These are phyloP conservation scores for Myriangium duriaei DNA, from an alignment of 2,329 filamentous ascomycete species.

Conservation along the genomic window DNA sequence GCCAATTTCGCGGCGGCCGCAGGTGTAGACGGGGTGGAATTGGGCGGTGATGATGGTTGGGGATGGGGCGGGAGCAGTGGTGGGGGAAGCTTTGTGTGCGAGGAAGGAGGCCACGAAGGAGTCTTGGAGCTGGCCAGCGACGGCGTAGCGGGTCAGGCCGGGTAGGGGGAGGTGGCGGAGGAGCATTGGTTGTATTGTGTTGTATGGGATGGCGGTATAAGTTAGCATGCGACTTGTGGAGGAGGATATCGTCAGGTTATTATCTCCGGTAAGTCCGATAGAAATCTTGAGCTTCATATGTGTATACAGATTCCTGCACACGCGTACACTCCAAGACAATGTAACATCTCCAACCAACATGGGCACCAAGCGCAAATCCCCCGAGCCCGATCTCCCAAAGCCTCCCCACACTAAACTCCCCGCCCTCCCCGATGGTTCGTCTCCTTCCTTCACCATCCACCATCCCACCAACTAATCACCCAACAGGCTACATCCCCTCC, in stretches of 20 bases:
- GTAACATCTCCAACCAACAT: neutral
- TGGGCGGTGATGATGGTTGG: slow-evolving; percentile 74
- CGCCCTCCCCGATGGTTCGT: slow-evolving; percentile 15
- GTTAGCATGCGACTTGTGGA: neutral
- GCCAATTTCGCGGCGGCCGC: slow-evolving; percentile 64
- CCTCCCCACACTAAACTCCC: slow-evolving; percentile 12
- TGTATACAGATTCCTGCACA: neutral
- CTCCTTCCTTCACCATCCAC: neutral
- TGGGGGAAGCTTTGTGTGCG: slow-evolving; percentile 42
- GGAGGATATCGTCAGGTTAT: neutral
- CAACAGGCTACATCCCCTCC: slow-evolving; percentile 34
- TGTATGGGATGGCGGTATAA: too few species aligned
- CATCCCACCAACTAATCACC: neutral
- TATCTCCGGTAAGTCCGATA: neutral
- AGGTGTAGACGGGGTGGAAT: slow-evolving; percentile 73
- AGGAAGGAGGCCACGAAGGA: slow-evolving; percentile 45
- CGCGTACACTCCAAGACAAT: neutral
- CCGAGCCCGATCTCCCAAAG: too few species aligned
- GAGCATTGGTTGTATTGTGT: slow-evolving; percentile 29
- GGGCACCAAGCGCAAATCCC: slow-evolving; percentile 1
- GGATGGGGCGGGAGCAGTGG: slow-evolving; percentile 36
- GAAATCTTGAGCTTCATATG: neutral
- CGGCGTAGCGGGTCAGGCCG: slow-evolving; percentile 40
- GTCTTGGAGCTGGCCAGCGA: slow-evolving; percentile 45
- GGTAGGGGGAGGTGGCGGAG: slow-evolving; percentile 51